phyloP scores from a whole-genome alignment of 73 alveolate genomes.

The Symbiodinium pilosum region DNA sequence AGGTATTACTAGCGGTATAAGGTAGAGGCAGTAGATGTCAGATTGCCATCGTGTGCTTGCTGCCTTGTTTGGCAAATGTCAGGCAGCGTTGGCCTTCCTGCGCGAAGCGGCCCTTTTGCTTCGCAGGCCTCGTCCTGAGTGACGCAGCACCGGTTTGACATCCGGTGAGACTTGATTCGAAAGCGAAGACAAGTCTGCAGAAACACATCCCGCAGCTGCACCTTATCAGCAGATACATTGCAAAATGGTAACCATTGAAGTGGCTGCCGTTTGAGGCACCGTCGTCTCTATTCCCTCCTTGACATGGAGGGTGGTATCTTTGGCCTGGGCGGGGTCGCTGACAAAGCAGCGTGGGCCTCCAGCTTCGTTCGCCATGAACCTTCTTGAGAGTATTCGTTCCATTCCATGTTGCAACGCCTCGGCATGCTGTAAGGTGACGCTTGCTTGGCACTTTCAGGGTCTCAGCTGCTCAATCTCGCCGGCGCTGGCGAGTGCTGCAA shows the following conservation, averaged over 20 bases:
- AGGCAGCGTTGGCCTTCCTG: conserved; percentile 69
- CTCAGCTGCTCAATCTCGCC: conserved; percentile 62
- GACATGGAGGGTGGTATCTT: conserved; percentile 81
- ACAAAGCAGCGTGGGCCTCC: conserved; percentile 33
- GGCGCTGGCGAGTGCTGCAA: conserved; percentile 31
- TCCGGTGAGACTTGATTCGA: too few species aligned
- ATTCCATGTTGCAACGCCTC: too few species aligned
- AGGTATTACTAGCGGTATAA: too few species aligned
- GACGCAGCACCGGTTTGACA: too few species aligned
- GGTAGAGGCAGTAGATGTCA: too few species aligned
- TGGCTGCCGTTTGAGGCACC: conserved; percentile 29
- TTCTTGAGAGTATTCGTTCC: too few species aligned
- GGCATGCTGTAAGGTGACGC: conserved; percentile 25
- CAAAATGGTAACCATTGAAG: too few species aligned
- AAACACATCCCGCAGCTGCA: too few species aligned
- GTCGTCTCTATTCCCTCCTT: conserved; percentile 48
- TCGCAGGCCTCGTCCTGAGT: conserved; percentile 18
- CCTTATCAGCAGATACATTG: not conserved
- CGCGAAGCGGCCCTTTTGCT: conserved; percentile 88
- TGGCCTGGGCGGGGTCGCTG: conserved; percentile 82
- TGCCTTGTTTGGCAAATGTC: not conserved
- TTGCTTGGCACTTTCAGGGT: conserved; percentile 87
- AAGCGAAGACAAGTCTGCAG: too few species aligned
- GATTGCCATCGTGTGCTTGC: too few species aligned
- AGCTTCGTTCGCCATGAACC: too few species aligned